These are phyloP conservation scores for Apophysomyces variabilis DNA, from an alignment of 371 early-diverging fungal species.

Conservation along the genomic window DNA sequence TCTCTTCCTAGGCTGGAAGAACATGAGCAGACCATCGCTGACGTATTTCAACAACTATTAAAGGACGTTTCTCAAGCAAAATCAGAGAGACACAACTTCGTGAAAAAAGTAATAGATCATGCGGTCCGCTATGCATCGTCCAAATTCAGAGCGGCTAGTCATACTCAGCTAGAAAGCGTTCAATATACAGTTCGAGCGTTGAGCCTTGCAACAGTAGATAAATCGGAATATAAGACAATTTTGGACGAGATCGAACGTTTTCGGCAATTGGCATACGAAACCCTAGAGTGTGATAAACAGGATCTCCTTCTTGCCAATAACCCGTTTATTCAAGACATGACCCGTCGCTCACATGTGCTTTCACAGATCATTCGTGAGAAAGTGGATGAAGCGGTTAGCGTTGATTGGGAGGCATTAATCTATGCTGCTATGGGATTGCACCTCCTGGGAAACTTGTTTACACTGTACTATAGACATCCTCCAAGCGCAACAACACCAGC, in stretches of 20 bases:
- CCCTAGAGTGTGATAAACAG: neutral
- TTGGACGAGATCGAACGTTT: neutral
- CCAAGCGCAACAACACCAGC: neutral
- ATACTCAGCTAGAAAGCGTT: neutral
- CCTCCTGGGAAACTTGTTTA: neutral
- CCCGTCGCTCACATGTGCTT: no score
- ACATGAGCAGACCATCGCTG: neutral
- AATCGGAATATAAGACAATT: neutral
- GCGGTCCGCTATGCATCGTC: neutral
- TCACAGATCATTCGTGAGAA: no score
- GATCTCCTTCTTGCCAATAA: no score
- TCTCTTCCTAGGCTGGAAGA: neutral
- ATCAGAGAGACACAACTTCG: neutral
- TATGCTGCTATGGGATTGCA: no score
- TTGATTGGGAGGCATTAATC: no score
- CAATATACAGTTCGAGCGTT: neutral
- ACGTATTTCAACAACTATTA: neutral
- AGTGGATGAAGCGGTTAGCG: no score
- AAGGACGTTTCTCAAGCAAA: neutral
- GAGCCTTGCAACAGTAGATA: neutral
- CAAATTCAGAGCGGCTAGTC: neutral
- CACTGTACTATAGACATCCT: neutral
- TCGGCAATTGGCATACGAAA: neutral
- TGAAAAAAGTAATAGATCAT: constrained; percentile 4
- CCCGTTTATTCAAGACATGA: no score